A percentile compares a stretch with the other conserved stretches of the same genome.
Evolutionary conservation across 2,329 filamentous ascomycete species (phyloP).

Genomic region (Exophiala bonariae): DNA sequence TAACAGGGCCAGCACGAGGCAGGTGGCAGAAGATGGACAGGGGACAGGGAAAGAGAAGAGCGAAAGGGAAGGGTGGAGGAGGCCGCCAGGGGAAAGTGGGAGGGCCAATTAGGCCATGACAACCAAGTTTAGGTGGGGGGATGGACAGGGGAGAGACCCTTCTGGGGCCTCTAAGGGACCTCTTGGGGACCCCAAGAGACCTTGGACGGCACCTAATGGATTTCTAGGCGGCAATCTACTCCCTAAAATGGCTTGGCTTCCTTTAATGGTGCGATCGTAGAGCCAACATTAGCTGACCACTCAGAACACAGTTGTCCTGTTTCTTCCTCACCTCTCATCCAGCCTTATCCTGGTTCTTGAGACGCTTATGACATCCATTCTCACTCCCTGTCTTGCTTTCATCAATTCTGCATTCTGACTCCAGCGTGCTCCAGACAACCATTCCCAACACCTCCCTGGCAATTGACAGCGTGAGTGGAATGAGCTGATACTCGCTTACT

Average conservation of each 20-base stretch:
- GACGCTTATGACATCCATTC: not conserved
- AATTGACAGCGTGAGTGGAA: not conserved
- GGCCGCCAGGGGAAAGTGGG: not conserved
- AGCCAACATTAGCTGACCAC: not conserved
- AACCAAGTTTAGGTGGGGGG: too few relatives aligned
- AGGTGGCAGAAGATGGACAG: too few relatives aligned
- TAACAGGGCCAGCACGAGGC: not conserved
- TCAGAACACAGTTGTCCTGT: not conserved
- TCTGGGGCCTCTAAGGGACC: too few relatives aligned
- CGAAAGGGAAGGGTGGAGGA: not conserved
- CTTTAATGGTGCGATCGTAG: not conserved
- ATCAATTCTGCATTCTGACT: too few relatives aligned
- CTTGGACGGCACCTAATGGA: too few relatives aligned
- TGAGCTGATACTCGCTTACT: slow-evolving; percentile 4
- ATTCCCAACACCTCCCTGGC: too few relatives aligned
- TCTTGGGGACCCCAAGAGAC: too few relatives aligned
- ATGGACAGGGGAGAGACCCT: too few relatives aligned
- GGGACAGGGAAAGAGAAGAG: not conserved
- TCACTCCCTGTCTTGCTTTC: slow-evolving; percentile 10
- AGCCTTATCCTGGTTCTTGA: slow-evolving; percentile 1
- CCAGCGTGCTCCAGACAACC: too few relatives aligned
- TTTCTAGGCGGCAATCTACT: slow-evolving; percentile 1
- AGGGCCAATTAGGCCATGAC: too few relatives aligned
- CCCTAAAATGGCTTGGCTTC: not conserved
- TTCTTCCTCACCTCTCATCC: not conserved